Conservation (phyloP, 2,329 filamentous ascomycete genomes). For the Phyllosticta ampelicida region DNA sequence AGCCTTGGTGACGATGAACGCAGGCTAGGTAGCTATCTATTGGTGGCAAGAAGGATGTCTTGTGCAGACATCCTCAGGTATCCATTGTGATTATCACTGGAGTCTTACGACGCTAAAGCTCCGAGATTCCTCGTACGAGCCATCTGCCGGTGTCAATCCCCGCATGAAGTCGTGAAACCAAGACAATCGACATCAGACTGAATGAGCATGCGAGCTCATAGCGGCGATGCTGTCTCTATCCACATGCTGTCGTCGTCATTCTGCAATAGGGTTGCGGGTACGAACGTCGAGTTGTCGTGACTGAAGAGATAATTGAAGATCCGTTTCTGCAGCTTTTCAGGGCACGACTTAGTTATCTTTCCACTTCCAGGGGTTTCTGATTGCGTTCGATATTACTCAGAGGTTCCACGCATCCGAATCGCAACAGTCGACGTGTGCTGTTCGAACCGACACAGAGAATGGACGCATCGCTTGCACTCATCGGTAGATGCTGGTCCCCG, state of each 20-base stretch:
- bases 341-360: too few relatives aligned
- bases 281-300: not conserved
- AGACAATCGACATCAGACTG: not conserved
- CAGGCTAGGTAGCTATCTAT: not conserved
- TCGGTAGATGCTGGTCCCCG: not conserved
- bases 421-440: not conserved
- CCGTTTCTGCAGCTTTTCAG: too few relatives aligned
- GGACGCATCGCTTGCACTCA: not conserved
- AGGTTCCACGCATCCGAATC: not conserved
- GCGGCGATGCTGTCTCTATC: not conserved
- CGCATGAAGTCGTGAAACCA: not conserved
- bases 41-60: not conserved
- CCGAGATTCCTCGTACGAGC: not conserved
- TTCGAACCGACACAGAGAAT: not conserved
- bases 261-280: not conserved
- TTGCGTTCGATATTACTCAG: too few relatives aligned
- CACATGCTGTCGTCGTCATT: not conserved
- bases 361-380: too few relatives aligned
- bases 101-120: not conserved
- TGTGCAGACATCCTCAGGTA: not conserved
- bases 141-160: not conserved
- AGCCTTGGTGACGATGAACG: not conserved
- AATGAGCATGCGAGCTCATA: not conserved
- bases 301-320: not conserved
- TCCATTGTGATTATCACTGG: not conserved